phyloP scores from a whole-genome alignment of 2,329 filamentous ascomycete species.

The Orbilia quercus region DNA sequence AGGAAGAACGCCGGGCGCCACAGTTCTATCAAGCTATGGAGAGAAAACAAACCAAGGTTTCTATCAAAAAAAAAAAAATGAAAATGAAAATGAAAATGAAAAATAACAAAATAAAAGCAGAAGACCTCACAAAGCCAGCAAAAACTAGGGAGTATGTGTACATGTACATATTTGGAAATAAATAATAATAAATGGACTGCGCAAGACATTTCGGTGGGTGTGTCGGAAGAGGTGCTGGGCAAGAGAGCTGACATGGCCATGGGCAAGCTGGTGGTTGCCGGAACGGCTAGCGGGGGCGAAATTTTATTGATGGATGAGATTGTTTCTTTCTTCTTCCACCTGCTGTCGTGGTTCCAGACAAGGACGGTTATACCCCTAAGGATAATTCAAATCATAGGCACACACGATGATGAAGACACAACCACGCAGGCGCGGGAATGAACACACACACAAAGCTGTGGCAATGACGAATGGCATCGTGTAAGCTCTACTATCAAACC shows the following conservation, averaged over 20 bases:
- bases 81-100: conserved; percentile 3
- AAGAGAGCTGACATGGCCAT: conserved; percentile 57
- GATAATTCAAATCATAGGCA: conserved; percentile 57
- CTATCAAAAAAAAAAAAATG: too few relatives aligned
- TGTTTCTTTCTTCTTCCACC: conserved; percentile 30
- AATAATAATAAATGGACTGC: conserved; percentile 32
- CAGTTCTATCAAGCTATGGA: conserved; percentile 30
- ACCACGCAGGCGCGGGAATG: conserved; percentile 57
- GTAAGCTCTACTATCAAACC: conserved; percentile 57
- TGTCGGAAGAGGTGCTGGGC: conserved; percentile 47
- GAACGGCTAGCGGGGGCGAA: conserved; percentile 56
- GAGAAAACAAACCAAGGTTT: too few relatives aligned
- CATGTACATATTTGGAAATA: conserved; percentile 31
- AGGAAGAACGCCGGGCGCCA: conserved; percentile 55
- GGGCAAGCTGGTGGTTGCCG: conserved; percentile 48
- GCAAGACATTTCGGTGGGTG: conserved; percentile 50
- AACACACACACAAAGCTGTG: conserved; percentile 57
- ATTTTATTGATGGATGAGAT: conserved; percentile 34
- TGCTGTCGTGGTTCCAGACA: conserved; percentile 55
- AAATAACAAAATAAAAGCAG: conserved; percentile 30
- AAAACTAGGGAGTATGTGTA: conserved; percentile 33
- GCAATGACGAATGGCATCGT: conserved; percentile 56
- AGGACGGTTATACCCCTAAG: conserved; percentile 55
- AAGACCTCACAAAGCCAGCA: conserved; percentile 42
- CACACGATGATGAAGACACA: conserved; percentile 55